A percentile compares a stretch with the other conserved stretches of the same genome.
These are phyloP conservation scores for Lepidium aucheri DNA, from an alignment of 345 rosid species.

Conservation along the genomic window DNA sequence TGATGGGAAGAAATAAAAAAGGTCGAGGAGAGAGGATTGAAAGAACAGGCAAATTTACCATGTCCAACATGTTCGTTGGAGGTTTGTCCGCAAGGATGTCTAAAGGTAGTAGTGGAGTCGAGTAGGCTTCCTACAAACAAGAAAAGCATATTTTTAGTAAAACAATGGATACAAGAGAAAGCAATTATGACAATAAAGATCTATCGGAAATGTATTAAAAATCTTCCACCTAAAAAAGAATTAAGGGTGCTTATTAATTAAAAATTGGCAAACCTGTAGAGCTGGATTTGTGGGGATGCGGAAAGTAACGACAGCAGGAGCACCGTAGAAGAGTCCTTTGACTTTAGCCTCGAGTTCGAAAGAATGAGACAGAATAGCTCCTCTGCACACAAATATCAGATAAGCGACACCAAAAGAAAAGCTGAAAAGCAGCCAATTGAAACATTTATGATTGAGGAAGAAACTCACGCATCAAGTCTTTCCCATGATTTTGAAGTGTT, in stretches of 20 bases:
- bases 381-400: slow-evolving; percentile 35
- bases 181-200: not conserved
- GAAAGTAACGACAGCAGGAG: slow-evolving; percentile 85
- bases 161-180: not conserved
- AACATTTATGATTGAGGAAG: not conserved
- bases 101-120: slow-evolving; percentile 75
- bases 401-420: not conserved
- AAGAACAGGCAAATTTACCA: slow-evolving; percentile 38
- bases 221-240: not conserved
- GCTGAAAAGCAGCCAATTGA: not conserved
- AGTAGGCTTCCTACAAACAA: slow-evolving; percentile 58
- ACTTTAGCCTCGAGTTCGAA: slow-evolving; percentile 83
- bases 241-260: not conserved
- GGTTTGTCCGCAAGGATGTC: slow-evolving; percentile 82
- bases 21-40: not conserved
- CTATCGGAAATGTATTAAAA: not conserved
- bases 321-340: slow-evolving; percentile 68
- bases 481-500: slow-evolving; percentile 86
- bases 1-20: not conserved
- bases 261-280: slow-evolving; percentile 66
- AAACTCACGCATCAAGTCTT: slow-evolving; percentile 88
- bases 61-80: slow-evolving; percentile 53
- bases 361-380: slow-evolving; percentile 69
- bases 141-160: not conserved
- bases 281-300: slow-evolving; percentile 77